phyloP scores from a whole-genome alignment of 2,329 filamentous ascomycete genomes.

The Metarhizium rileyi region DNA sequence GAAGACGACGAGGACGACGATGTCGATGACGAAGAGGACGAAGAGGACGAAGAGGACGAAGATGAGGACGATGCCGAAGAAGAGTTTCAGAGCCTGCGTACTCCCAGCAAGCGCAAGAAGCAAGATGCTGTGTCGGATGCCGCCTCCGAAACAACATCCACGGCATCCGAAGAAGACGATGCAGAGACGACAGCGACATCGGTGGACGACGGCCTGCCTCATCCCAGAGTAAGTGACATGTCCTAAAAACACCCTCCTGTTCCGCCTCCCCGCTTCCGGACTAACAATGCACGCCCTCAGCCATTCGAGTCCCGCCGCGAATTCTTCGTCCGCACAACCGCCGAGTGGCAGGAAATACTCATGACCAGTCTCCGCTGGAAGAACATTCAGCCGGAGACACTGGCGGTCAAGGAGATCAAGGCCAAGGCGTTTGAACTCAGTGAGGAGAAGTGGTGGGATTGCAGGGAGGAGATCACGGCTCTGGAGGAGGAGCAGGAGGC shows the following conservation, averaged over 20 bases:
- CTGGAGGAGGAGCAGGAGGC: conserved; percentile 95
- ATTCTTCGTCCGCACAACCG: conserved; percentile 81
- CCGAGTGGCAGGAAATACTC: conserved; percentile 83
- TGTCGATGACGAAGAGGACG: neutral
- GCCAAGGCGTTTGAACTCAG: conserved; percentile 82
- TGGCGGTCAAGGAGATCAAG: conserved; percentile 83
- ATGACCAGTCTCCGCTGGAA: conserved; percentile 65
- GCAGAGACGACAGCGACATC: conserved; percentile 39
- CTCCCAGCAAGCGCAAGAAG: conserved; percentile 48
- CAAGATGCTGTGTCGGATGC: conserved; percentile 34
- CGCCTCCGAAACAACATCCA: conserved; percentile 23
- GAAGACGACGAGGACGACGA: conserved; percentile 33
- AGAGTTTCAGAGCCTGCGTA: conserved; percentile 41
- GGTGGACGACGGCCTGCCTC: conserved; percentile 66
- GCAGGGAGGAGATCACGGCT: conserved; percentile 81
- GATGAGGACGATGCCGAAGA: conserved; percentile 54
- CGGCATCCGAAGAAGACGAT: conserved; percentile 33
- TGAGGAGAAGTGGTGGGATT: conserved; percentile 99
- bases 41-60: conserved; percentile 34
- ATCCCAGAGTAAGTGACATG: conserved; percentile 42
- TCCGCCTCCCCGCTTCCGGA: neutral
- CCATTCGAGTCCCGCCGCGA: conserved; percentile 87
- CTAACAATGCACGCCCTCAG: conserved; percentile 40
- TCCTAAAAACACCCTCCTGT: neutral
- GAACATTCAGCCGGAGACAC: conserved; percentile 54